These are phyloP conservation scores for Pseudogymnoascus sp. DNA, from an alignment of 2,329 filamentous ascomycete species.

Conservation along the genomic window DNA sequence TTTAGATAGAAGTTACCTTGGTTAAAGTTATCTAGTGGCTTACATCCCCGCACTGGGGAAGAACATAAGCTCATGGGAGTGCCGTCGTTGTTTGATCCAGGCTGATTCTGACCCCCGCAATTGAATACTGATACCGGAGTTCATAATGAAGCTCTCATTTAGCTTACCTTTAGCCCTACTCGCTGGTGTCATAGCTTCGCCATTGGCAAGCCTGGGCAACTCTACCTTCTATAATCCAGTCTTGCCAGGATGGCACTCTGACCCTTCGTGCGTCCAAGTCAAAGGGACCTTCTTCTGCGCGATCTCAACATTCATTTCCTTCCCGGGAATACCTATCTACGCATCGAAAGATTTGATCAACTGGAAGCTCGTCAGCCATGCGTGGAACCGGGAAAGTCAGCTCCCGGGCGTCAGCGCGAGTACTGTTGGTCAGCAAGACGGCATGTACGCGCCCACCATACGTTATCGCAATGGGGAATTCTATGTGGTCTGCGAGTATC, in stretches of 20 bases:
- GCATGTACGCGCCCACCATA: constrained; percentile 40
- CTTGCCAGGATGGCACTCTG: constrained; percentile 49
- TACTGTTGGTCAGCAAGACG: constrained; percentile 26
- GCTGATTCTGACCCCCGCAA: not conserved
- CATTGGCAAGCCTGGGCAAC: not conserved
- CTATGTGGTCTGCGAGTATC: constrained; percentile 42
- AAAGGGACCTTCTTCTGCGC: constrained; percentile 46
- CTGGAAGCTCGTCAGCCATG: constrained; percentile 44
- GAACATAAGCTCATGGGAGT: not conserved
- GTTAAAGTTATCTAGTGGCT: not conserved
- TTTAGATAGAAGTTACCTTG: not conserved
- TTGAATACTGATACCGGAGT: not conserved
- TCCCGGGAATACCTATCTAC: constrained; percentile 52
- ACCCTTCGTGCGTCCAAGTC: constrained; percentile 43
- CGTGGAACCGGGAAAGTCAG: constrained; percentile 41
- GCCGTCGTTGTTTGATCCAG: not conserved
- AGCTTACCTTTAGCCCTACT: not conserved
- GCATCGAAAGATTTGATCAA: constrained; percentile 45
- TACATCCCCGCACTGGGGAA: not conserved
- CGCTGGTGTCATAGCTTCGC: constrained; percentile 21
- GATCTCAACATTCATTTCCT: constrained; percentile 55
- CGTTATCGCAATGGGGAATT: constrained; percentile 36
- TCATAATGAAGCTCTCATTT: not conserved
- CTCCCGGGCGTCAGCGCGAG: constrained; percentile 32
- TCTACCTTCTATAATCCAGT: not conserved